A percentile compares a stretch with the other conserved stretches of the same genome.
These are phyloP conservation scores for Calonectria pteridis DNA, from an alignment of 2,329 filamentous ascomycete genomes.

Conservation along the genomic window DNA sequence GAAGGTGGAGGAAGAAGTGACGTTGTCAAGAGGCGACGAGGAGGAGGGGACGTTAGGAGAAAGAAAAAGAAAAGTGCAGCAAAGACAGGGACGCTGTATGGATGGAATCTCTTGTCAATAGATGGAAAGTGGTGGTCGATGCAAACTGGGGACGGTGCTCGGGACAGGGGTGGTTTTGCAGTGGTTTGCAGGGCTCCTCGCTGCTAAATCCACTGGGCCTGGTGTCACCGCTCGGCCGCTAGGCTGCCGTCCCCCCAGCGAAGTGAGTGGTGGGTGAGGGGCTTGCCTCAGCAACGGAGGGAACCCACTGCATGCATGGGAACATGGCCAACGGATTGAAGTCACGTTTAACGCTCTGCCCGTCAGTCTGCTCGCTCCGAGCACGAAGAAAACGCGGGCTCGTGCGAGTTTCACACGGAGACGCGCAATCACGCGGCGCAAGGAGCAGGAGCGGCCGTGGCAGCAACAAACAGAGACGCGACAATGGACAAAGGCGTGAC, in stretches of 20 bases:
- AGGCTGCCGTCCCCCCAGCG: slow-evolving; percentile 8
- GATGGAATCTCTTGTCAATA: slow-evolving; percentile 6
- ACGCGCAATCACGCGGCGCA: slow-evolving; percentile 17
- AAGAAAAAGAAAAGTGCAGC: slow-evolving; percentile 24
- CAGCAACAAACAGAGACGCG: slow-evolving; percentile 12
- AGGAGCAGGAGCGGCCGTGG: not conserved
- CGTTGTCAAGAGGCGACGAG: slow-evolving; percentile 13
- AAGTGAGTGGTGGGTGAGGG: slow-evolving; percentile 1
- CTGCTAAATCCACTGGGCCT: slow-evolving; percentile 5
- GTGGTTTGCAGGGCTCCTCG: slow-evolving; percentile 12
- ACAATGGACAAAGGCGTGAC: slow-evolving; percentile 11
- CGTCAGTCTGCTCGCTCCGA: not conserved
- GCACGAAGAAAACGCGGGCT: not conserved
- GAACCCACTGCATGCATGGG: slow-evolving; percentile 23
- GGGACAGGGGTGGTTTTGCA: slow-evolving; percentile 13
- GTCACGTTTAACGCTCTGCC: slow-evolving; percentile 31
- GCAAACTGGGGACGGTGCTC: not conserved
- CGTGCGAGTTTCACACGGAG: slow-evolving; percentile 10
- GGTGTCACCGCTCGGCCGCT: not conserved
- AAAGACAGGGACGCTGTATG: slow-evolving; percentile 17
- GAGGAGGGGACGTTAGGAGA: slow-evolving; percentile 16
- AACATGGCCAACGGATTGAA: not conserved
- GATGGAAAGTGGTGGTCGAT: slow-evolving; percentile 1
- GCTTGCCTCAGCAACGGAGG: slow-evolving; percentile 41
- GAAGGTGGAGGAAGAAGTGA: slow-evolving; percentile 14